Conservation (phyloP, 2,329 filamentous ascomycete genomes). For the Colletotrichum chlorophyti region DNA sequence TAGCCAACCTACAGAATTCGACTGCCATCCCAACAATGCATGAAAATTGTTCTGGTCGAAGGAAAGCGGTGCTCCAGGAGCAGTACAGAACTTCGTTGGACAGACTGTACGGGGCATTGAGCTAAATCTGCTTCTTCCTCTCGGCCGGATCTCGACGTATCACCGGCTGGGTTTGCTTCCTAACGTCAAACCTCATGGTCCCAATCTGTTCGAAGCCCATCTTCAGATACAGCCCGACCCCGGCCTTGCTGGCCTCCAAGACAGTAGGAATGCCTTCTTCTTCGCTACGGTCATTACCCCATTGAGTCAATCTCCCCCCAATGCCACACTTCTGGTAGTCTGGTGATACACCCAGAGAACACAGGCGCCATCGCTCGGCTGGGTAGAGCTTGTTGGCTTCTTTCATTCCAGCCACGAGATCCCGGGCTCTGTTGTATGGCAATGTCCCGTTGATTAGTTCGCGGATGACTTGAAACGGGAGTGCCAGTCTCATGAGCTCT, state of each 20-base stretch:
- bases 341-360: neutral
- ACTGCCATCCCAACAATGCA: no score
- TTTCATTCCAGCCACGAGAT: neutral
- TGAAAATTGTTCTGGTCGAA: no score
- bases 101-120: no score
- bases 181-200: neutral
- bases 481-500: neutral
- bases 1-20: no score
- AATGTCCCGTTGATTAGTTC: neutral
- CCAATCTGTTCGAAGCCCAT: neutral
- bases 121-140: neutral
- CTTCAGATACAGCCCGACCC: neutral
- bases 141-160: neutral
- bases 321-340: neutral
- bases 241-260: neutral
- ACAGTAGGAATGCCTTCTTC: neutral
- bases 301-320: neutral
- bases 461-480: neutral
- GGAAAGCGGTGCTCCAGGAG: no score
- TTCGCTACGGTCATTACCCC: conserved; percentile 1
- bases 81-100: no score
- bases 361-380: conserved; percentile 6
- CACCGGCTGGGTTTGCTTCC: neutral
- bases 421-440: neutral
- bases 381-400: neutral